phyloP scores from a whole-genome alignment of 495 filamentous ascomycete genomes.

The Xylaria acuta region DNA sequence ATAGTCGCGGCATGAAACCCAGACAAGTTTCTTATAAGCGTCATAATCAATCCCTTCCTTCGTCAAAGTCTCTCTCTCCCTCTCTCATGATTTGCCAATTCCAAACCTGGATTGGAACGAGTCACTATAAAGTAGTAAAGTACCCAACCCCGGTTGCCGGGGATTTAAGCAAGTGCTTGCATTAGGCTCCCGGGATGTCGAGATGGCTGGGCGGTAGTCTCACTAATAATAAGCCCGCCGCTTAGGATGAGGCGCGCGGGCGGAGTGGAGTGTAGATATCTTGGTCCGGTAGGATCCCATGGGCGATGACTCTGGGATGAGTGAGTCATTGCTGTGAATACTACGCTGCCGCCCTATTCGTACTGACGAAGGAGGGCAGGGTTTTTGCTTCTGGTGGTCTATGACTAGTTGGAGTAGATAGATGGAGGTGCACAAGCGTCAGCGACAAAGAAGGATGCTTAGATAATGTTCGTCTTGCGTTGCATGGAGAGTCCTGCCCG shows the following conservation, averaged over 20 bases:
- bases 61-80: not conserved
- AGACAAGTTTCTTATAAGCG: too few relatives aligned
- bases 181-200: not conserved
- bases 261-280: not conserved
- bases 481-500: not conserved
- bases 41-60: not conserved
- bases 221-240: not conserved
- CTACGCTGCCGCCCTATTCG: not conserved
- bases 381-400: not conserved
- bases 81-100: not conserved
- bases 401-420: not conserved
- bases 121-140: not conserved
- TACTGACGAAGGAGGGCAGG: not conserved
- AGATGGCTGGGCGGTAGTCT: not conserved
- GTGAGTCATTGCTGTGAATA: not conserved
- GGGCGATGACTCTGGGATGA: not conserved
- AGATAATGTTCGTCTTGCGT: not conserved
- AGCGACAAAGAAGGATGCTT: not conserved
- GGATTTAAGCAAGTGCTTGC: constrained; percentile 11
- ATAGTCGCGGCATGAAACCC: not conserved
- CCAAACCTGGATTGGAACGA: not conserved
- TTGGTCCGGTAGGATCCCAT: too few relatives aligned
- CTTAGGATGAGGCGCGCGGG: not conserved
- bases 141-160: not conserved
- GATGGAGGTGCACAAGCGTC: not conserved